Evolutionary conservation across 2,329 filamentous ascomycete species (phyloP), one percentile per base, ranked within the genome.

Genomic region (Passalora sequoiae): DNA sequence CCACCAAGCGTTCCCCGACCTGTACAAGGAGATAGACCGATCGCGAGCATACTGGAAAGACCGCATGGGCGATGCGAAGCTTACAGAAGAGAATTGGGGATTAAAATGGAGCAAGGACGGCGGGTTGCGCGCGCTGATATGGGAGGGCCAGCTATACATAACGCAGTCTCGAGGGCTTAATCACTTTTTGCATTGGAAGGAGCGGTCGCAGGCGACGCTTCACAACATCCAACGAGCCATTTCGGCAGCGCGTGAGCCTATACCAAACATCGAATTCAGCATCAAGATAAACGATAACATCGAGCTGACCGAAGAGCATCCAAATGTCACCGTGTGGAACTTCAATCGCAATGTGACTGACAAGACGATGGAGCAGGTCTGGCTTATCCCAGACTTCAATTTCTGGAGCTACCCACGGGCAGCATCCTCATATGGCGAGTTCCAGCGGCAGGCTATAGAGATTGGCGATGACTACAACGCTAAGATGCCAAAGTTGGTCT

Each of bases 301-400:
- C 30, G 49, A 47, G 27, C 40, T 56, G 42, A 54, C 50, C 19
- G 47, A 53, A 6, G 46, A 51, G n/a, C 44, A 50, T 21, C 51
- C 54, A 1, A 49, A 58, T 40, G 55, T 45, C 12, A 69, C 20
- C 37, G 70, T 71, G 28, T 73, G 71, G 71, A 64, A 66, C 4
- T 74, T 51, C 50, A 55, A 48, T 39, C 54, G 52, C 36, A 47
- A 51, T 40, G 55, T 53, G 7, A 41, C 36, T 20, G 51, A 58
- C 66, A 39, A 62, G 56, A 20, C 63, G 6, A 60, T 64, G 47
- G 53, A 59, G 27, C 54, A 58, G 25, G 49, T 60, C 27, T 76
- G 73, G 73, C 59, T 76, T 15, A 74, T 76, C 59, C 73, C 73
- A 0, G 73, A 76, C 51, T 76, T 76, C 50, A 73, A 71, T 24